Evolutionary conservation across 768 basidiomycete species (phyloP), one percentile per base, ranked within the genome.

Genomic region (Boletus sensibilis): DNA sequence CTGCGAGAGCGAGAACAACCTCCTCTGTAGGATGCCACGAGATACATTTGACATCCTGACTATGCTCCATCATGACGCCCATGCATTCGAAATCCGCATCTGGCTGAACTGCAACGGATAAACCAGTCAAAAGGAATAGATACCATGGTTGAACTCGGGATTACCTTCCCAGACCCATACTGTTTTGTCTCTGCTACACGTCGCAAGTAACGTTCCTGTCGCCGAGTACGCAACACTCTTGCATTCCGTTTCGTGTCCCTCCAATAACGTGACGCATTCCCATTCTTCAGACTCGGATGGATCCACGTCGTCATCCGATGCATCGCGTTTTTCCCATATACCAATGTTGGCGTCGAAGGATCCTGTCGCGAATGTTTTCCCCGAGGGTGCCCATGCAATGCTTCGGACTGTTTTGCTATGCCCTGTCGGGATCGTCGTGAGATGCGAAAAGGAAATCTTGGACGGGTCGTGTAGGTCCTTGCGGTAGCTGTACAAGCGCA

Each of bases 121-220:
- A 34, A 42, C 18, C 8, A 7, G 18, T 59, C 38, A 60, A 52
- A 53, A 6, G 33, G 44, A 13, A 27, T n/a, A 46, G 42, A 54
- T 46, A 38, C 13, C 13, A 44, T 11, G 13, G 7, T 13, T 25
- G 34, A 58, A 34, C 41, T 18, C 29, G 18, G 33, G 2, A 76
- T 65, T 67, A 89, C 95, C 93, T 80, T 98, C 96, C 96, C 97
- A 99, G 35, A 99, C 83, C 97, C 97, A 98, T 0, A 98, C 94
- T 6, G 93, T 92, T 76, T 98, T 99, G 75, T 98, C 97, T 56
- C 97, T 79, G 62, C 91, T 90, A 68, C 95, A 98, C 58, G 89
- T 94, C 10, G 96, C 97, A n/a, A 99, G 77, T 25, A 97, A 72
- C 3, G 81, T 86, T 48, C 71, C 87, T n/a, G 85, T 83, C 35